Conservation (phyloP, 768 basidiomycete genomes). For the Mycena sanguinolenta region DNA sequence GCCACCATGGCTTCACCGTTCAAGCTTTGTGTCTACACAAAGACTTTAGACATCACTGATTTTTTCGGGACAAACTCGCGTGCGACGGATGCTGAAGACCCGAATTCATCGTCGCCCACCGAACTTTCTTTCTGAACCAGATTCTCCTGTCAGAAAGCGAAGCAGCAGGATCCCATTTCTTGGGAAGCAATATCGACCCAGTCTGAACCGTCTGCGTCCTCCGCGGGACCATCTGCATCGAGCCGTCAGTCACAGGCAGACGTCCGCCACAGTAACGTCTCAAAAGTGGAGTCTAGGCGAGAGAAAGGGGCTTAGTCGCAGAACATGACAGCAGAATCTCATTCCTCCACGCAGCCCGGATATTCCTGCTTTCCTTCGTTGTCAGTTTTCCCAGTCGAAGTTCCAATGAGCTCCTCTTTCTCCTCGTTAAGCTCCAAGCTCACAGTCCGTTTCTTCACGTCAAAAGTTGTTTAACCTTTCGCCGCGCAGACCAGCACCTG, state of each 20-base stretch:
- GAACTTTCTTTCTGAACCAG: constrained; percentile 40
- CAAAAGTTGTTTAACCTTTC: constrained; percentile 43
- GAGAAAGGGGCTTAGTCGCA: neutral
- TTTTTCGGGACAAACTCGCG: constrained; percentile 56
- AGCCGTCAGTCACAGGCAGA: constrained; percentile 41
- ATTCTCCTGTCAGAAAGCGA: constrained; percentile 52
- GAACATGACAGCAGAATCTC: neutral
- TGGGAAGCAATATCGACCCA: constrained; percentile 59
- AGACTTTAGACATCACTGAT: constrained; percentile 72
- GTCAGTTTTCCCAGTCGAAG: constrained; percentile 34
- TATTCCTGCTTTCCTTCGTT: constrained; percentile 33
- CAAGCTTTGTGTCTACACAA: constrained; percentile 63
- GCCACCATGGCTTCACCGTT: constrained; percentile 60
- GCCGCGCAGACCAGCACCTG: constrained; percentile 44
- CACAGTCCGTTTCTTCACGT: constrained; percentile 69
- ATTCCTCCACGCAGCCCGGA: constrained; percentile 17
- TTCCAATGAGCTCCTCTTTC: constrained; percentile 41
- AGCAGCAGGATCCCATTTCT: constrained; percentile 69
- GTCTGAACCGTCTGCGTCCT: constrained; percentile 47
- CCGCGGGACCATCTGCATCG: constrained; percentile 40
- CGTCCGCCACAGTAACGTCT: constrained; percentile 14
- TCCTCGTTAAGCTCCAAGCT: constrained; percentile 66
- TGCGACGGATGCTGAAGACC: constrained; percentile 39
- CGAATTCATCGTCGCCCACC: constrained; percentile 39
- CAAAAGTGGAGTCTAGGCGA: constrained; percentile 23